Conservation (phyloP, 345 rosid genomes). For the Eucalyptus erythrocorys region DNA sequence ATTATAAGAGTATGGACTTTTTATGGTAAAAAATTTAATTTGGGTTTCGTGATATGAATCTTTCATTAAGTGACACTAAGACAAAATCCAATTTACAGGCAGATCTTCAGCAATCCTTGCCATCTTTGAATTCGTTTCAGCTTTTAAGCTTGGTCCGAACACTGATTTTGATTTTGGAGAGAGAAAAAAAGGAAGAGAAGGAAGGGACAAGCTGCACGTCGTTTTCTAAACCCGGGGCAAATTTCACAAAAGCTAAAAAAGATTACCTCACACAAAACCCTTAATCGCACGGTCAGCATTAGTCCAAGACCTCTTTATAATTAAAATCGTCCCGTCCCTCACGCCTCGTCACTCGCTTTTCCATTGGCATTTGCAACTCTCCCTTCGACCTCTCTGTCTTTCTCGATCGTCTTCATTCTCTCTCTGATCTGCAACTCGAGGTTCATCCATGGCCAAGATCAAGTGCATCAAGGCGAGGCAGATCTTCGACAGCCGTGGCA, state of each 20-base stretch:
- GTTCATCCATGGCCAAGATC: constrained; percentile 45
- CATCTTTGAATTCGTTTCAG: neutral
- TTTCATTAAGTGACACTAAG: neutral
- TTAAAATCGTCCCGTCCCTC: neutral
- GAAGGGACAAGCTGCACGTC: neutral
- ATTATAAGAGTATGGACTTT: accelerated
- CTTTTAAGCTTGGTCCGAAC: neutral
- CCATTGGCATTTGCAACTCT: too few species aligned
- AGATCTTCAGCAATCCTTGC: neutral
- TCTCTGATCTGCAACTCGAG: neutral
- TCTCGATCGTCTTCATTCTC: accelerated
- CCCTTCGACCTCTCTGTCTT: too few species aligned
- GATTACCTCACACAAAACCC: neutral
- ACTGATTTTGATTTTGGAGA: neutral
- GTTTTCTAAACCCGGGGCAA: neutral
- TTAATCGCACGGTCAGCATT: neutral
- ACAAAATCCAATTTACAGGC: neutral
- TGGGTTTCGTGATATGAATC: accelerated
- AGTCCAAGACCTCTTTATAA: neutral
- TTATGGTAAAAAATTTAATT: too few species aligned
- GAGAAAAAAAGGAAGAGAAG: neutral
- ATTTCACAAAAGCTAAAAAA: accelerated
- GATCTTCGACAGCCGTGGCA: constrained; percentile 98
- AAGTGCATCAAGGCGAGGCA: constrained; percentile 67
- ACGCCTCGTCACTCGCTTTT: neutral